Percentiles rank a stretch among this genome's conserved stretches.
Conservation (phyloP, 2,329 filamentous ascomycete genomes). For the Diplodia corticola region DNA sequence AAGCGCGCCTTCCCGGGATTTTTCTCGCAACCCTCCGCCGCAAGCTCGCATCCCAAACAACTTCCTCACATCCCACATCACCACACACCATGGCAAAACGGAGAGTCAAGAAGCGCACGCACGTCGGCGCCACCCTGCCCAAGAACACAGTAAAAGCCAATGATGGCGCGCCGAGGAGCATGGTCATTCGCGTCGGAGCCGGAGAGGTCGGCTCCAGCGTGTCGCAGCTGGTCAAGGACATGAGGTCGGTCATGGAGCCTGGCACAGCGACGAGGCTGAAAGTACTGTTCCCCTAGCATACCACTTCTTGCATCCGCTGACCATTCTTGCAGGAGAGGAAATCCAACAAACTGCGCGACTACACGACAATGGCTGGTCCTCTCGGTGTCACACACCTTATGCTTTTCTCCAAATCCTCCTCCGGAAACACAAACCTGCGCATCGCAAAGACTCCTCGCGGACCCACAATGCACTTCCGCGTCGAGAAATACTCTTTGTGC, state of each 20-base stretch:
- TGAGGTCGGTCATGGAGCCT: constrained; percentile 92
- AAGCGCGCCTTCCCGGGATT: constrained; percentile 17
- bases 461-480: constrained; percentile 89
- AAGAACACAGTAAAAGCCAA: constrained; percentile 59
- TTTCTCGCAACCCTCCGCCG: constrained; percentile 18
- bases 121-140: constrained; percentile 64
- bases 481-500: constrained; percentile 91
- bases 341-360: constrained; percentile 86
- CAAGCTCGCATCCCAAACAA: constrained; percentile 1
- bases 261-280: constrained; percentile 86
- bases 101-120: constrained; percentile 76
- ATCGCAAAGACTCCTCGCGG: constrained; percentile 85
- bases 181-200: constrained; percentile 97
- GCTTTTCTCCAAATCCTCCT: constrained; percentile 85
- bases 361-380: constrained; percentile 91
- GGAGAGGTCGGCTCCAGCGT: constrained; percentile 90
- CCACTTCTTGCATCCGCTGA: not conserved
- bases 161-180: constrained; percentile 80
- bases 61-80: not conserved
- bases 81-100: constrained; percentile 23
- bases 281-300: constrained; percentile 38
- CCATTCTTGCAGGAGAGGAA: constrained; percentile 63
- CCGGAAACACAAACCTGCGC: constrained; percentile 89
- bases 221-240: constrained; percentile 87
- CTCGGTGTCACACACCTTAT: constrained; percentile 90